Conservation (phyloP, 257 asterid species). For the Datura wrightii region DNA sequence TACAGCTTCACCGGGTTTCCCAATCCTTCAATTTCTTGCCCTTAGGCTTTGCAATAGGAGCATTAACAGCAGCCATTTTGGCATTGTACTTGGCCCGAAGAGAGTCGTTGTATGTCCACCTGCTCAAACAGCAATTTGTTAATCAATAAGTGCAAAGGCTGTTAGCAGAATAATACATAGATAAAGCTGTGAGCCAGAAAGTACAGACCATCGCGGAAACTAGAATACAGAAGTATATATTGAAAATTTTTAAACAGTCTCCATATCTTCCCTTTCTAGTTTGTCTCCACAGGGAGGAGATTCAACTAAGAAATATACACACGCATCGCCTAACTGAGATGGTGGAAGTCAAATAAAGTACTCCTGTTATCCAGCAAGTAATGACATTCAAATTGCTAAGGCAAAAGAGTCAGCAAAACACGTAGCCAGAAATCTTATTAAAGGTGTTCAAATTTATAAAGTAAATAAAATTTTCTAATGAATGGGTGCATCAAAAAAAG, state of each 20-base stretch:
- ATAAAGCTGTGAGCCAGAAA: not conserved
- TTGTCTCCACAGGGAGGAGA: not conserved
- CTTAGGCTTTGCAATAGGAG: slow-evolving; percentile 81
- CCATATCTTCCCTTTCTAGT: not conserved
- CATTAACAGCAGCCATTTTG: slow-evolving; percentile 93
- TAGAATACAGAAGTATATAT: not conserved
- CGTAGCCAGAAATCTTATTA: too few relatives aligned
- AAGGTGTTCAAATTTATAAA: too few relatives aligned
- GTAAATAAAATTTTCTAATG: too few relatives aligned
- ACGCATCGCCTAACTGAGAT: not conserved
- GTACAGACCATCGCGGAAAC: not conserved
- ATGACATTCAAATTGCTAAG: not conserved
- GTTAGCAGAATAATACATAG: not conserved
- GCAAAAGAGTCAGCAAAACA: not conserved
- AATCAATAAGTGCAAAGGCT: not conserved
- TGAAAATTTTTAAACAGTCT: not conserved
- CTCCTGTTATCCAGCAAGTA: not conserved
- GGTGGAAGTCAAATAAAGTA: not conserved
- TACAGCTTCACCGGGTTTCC: slow-evolving; percentile 55
- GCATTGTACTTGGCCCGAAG: slow-evolving; percentile 86
- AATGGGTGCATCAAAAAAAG: too few relatives aligned
- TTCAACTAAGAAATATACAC: not conserved
- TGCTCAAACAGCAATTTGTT: slow-evolving; percentile 43
- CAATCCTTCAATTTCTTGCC: slow-evolving; percentile 93
- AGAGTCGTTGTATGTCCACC: slow-evolving; percentile 91